Evolutionary conservation across 768 basidiomycete genomes (phyloP), one percentile per base, ranked within the genome.

Genomic region (Kwoniella europaea): DNA sequence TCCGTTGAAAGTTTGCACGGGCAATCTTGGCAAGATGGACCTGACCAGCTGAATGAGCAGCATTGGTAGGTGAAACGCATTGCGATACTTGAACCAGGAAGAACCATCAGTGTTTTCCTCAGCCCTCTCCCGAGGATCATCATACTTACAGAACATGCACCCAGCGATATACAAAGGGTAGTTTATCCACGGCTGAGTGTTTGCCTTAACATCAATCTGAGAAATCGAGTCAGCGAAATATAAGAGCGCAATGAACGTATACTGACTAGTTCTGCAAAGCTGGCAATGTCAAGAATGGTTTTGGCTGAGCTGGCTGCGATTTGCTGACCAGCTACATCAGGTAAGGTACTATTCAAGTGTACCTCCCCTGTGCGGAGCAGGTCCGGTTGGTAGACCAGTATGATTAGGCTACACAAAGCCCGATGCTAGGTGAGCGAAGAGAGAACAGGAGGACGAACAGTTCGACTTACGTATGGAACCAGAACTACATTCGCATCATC

Each of bases 141-240:
- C 27, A 35, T n/a, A 74, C 73, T 67, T 57, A 74, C 73, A 35
- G 65, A 74, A 74, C 12, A 58, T 56, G 10, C 73, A 62, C 6
- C 63, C 73, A 4, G 68, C 73, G 44, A 69, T 74, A 43, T 67
- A 74, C 35, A 74, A 29, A 9, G 73, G 73, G 52, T 71, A 74
- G 56, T 71, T 71, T 13, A 63, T 66, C 61, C 65, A 74, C 35
- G 73, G 73, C 44, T 74, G 73, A 22, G 64, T 57, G 42, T 71
- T 60, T 9, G 73, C 65, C 52, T 65, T 63, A 2, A 69, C 54
- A 52, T 74, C 73, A n/a, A 71, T 71, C 68, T 69, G 27, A 12
- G 53, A 16, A 5, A 24, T 1, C 62, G 3, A n/a, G 35, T 27
- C n/a, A 22, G 27, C 27, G 27, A 3, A 27, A 27, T 15, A 22